Evolutionary conservation across 2,329 filamentous ascomycete species (phyloP).

Genomic region (Ascochyta fabae): DNA sequence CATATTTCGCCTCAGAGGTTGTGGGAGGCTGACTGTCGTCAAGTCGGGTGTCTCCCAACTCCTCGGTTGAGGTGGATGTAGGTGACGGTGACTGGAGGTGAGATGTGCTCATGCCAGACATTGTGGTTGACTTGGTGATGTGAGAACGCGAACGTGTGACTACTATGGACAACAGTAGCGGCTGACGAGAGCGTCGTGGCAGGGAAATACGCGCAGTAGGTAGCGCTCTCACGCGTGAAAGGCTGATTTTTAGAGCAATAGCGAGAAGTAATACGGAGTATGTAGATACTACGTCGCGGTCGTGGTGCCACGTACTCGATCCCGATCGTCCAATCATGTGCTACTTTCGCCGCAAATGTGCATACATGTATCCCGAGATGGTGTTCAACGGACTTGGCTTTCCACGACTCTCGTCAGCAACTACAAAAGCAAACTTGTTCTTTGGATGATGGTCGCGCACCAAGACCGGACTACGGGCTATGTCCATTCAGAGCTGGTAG

Average conservation of each 20-base stretch:
- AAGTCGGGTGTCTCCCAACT: neutral
- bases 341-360: neutral
- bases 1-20: constrained; percentile 8
- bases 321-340: constrained; percentile 7
- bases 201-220: constrained; percentile 1
- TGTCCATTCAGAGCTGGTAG: neutral
- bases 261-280: constrained; percentile 8
- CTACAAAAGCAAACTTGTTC: neutral
- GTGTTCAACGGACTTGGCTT: constrained; percentile 7
- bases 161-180: neutral
- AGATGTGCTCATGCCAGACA: constrained; percentile 4
- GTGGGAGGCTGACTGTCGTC: constrained; percentile 2
- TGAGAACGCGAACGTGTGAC: constrained; percentile 6
- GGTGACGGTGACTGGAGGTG: neutral
- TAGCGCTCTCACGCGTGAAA: constrained; percentile 1
- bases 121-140: constrained; percentile 11
- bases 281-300: constrained; percentile 5
- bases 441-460: constrained; percentile 1
- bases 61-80: neutral
- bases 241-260: constrained; percentile 8
- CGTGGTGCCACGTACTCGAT: constrained; percentile 3
- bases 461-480: neutral
- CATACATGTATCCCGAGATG: constrained; percentile 1
- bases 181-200: neutral
- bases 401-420: constrained; percentile 2